Evolutionary conservation across 2,329 filamentous ascomycete species (phyloP), one percentile per base, ranked within the genome.

Genomic region (Phialophora verrucosa): DNA sequence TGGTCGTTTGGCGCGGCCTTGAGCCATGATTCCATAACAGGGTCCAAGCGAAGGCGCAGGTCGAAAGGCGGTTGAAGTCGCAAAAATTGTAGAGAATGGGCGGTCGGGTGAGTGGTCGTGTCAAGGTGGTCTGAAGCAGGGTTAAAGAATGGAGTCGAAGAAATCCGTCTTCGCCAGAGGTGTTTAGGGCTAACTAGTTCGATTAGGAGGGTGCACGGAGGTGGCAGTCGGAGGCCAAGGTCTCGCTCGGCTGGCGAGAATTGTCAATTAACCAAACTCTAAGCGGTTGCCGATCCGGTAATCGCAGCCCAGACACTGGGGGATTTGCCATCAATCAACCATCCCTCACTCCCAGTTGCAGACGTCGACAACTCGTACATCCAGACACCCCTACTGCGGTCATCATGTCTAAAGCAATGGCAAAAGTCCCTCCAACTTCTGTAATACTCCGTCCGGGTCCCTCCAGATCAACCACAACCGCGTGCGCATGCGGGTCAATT

Each of bases 1-100:
- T 31, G 62, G 65, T 58, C 61, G 58, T 64, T 71, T 71, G 38
- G 64, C 56, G 55, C 69, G 65, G 27, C 69, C 67, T 47, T 66
- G 69, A 25, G 51, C 66, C 67, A 69, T 69, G 49, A 14, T 69
- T 54, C 62, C 66, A 68, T 65, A 63, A 44, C 49, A 58, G 25
- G 20, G 17, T 23, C 20, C 14, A 29, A 25, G 47, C 42, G 14
- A 51, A 32, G 49, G 27, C 25, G 20, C 4, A 51, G 20, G 49
- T 20, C 23, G 49, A 14, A 7, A 27, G 10, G 20, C 5, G 20
- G 23, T 25, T 27, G 49, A 27, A 23, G 49, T 29, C 20, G 27
- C 4, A 17, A 23, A 27, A 23, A 51, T 17, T 23, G 8, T 7
- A 5, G 20, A 51, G 25, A 23, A 27, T 27, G 4, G 23, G 6